A percentile compares a stretch with the other conserved stretches of the same genome.
These are phyloP conservation scores for Erodium moschatum DNA, from an alignment of 441 rosid genomes.

Conservation along the genomic window DNA sequence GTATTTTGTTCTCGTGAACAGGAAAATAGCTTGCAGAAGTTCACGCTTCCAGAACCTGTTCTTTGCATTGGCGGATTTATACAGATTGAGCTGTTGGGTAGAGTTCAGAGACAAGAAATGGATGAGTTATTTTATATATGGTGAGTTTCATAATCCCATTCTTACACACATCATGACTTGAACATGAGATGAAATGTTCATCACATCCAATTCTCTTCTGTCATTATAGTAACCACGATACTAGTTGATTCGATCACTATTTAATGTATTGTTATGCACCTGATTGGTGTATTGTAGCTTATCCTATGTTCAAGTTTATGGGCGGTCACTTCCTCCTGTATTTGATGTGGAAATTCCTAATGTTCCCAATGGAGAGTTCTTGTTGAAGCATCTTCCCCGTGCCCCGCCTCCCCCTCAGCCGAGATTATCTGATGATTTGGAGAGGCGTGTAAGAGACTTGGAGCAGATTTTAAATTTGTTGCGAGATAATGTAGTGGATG, in stretches of 20 bases:
- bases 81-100: constrained; percentile 73
- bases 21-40: constrained; percentile 65
- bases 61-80: constrained; percentile 74
- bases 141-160: constrained; percentile 30
- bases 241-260: too few species aligned
- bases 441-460: constrained; percentile 30
- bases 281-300: constrained; percentile 36
- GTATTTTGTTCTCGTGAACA: constrained; percentile 27
- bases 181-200: too few species aligned
- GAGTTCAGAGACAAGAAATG: constrained; percentile 73
- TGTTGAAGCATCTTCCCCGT: constrained; percentile 21
- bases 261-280: neutral
- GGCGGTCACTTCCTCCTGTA: constrained; percentile 44
- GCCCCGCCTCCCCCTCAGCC: constrained; percentile 34
- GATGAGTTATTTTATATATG: constrained; percentile 77
- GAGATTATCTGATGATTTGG: constrained; percentile 17
- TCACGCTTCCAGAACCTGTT: constrained; percentile 75
- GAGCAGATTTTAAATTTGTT: constrained; percentile 43
- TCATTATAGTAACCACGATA: too few species aligned
- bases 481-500: constrained; percentile 30
- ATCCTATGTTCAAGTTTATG: constrained; percentile 47
- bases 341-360: constrained; percentile 33
- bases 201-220: too few species aligned
- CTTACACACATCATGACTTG: too few species aligned
- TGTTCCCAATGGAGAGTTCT: constrained; percentile 34